Base-by-base conservation (phyloP, 352 stramenopile genomes). In the Globisporangium apiculatum region DNA sequence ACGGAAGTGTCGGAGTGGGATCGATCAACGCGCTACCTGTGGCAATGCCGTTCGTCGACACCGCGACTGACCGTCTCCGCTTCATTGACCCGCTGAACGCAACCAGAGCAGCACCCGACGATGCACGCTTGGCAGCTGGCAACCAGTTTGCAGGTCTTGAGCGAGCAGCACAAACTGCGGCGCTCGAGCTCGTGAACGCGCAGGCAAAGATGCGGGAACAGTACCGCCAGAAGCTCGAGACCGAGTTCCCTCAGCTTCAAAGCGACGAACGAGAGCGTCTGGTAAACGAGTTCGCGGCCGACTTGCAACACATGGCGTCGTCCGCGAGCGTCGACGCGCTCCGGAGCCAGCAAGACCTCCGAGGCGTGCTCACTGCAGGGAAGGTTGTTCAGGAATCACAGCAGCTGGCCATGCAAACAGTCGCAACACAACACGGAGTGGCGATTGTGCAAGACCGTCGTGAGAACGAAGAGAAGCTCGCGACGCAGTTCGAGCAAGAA, bases 281-380 rank as follows among this genome's bases (percentile, higher is more conserved):
- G 14, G 46, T 86, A 3, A 66, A 78, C 17, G 79, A 87, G 17
- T 85, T 91, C 41, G 56, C 68, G 3, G 61, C 57, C 0, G 78
- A 91, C 45, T 38, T 91, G 51, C 61, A 62, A 1, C 68, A 69
- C 11, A 64, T 88, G 38, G 62, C 76, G 47, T 79, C 72, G 5
- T 60, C 75, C 0, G 48, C 86, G 9, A 85, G 52, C 24, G 58
- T 87, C 12, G 80, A 89, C 35, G 58, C 65, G 3, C 65, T 75
- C 2, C 80, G 80, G n/a, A 69, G 65, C 3, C 49, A 83, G 12
- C 68, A 75, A 18, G 66, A 83, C 0, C 46, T 83, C 11, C 48
- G 65, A 15, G 76, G 63, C n/a, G 60, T 75, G 45, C 58, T 79
- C 24, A 67, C 58, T 31, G 66, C 67, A 11, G 61, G 60, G 8